A percentile compares a stretch with the other conserved stretches of the same genome.
phyloP scores from a whole-genome alignment of 2,329 filamentous ascomycete genomes.

The Zalaria sp. region DNA sequence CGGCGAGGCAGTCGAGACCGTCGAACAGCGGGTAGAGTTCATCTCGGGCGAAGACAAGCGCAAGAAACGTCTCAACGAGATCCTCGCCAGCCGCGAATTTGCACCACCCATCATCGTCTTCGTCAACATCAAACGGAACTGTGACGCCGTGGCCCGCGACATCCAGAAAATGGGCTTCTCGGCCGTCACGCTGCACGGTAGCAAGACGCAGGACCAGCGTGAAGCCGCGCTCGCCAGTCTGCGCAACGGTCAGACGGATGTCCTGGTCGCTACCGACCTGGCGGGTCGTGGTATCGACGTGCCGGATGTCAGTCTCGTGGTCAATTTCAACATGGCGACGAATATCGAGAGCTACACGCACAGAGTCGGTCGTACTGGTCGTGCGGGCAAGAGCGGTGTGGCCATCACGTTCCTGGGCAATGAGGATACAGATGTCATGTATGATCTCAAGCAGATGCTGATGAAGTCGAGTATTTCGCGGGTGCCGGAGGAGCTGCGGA shows the following conservation, averaged over 20 bases:
- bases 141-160: conserved; percentile 84
- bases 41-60: conserved; percentile 82
- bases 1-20: conserved; percentile 92
- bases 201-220: conserved; percentile 95
- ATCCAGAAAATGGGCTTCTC: conserved; percentile 90
- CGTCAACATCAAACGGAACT: conserved; percentile 99
- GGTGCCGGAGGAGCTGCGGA: conserved; percentile 79
- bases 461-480: conserved; percentile 77
- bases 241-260: conserved; percentile 64
- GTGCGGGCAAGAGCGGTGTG: conserved; percentile 92
- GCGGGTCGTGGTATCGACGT: conserved; percentile 97
- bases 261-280: conserved; percentile 89
- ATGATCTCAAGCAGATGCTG: conserved; percentile 87
- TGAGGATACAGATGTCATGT: conserved; percentile 82
- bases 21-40: conserved; percentile 94
- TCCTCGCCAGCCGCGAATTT: conserved; percentile 69
- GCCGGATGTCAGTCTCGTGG: conserved; percentile 77
- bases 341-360: conserved; percentile 94
- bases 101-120: conserved; percentile 92
- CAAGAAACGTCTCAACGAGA: conserved; percentile 90
- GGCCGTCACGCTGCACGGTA: conserved; percentile 81
- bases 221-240: conserved; percentile 82
- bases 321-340: conserved; percentile 98
- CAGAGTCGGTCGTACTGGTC: conserved; percentile 89
- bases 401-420: conserved; percentile 89